Percentiles rank a stretch among this genome's conserved stretches.
Conservation (phyloP, 192 early-diverging fungal species). For the Linnemannia elongata region DNA sequence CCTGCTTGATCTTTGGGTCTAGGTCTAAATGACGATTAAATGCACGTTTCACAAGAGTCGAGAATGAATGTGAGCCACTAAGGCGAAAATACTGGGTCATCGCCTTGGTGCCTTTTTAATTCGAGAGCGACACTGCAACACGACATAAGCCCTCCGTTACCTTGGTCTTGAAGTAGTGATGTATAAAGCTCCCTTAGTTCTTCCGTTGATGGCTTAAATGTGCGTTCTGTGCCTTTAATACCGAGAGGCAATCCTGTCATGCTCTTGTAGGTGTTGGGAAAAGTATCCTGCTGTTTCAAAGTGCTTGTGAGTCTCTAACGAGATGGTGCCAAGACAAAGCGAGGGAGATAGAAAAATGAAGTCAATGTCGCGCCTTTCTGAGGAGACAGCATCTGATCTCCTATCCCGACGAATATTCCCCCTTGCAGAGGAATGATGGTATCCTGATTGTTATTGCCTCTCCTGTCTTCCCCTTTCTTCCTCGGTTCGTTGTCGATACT, state of each 20-base stretch:
- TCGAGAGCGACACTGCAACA: not conserved
- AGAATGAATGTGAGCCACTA: not conserved
- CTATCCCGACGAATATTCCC: not conserved
- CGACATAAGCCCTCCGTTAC: not conserved
- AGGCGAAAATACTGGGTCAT: not conserved
- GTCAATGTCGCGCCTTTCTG: not conserved
- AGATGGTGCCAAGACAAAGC: not conserved
- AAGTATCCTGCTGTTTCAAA: slow-evolving; percentile 19
- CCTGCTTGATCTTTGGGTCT: slow-evolving; percentile 36
- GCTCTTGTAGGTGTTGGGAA: not conserved
- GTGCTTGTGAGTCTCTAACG: slow-evolving; percentile 41
- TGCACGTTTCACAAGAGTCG: not conserved
- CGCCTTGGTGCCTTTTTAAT: not conserved
- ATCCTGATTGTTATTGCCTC: not conserved
- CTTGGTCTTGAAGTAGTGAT: slow-evolving; percentile 33
- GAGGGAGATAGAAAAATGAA: not conserved
- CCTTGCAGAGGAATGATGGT: slow-evolving; percentile 11
- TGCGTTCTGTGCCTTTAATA: not conserved
- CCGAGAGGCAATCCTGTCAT: not conserved
- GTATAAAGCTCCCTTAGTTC: slow-evolving; percentile 43
- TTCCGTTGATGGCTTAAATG: slow-evolving; percentile 25
- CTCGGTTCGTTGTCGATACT: not conserved
- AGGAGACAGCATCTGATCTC: not conserved
- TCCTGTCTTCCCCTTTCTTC: not conserved
- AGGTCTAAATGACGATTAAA: not conserved